phyloP scores from a whole-genome alignment of 2,329 filamentous ascomycete genomes.

The Penicillium sp. region DNA sequence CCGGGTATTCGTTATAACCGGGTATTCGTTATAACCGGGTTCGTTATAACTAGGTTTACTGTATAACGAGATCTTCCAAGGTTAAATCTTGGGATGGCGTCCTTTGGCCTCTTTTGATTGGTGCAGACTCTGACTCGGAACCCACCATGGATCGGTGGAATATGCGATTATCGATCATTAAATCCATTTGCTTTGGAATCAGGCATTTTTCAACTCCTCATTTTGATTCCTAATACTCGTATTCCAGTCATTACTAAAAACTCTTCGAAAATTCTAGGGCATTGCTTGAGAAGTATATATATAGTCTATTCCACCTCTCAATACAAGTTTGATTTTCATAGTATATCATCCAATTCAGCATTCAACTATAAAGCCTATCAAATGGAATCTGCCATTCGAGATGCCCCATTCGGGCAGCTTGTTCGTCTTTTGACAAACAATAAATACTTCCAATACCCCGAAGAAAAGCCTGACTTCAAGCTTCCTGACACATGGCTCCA shows the following conservation, averaged over 20 bases:
- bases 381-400: constrained; percentile 35
- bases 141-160: no score
- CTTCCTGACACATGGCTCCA: constrained; percentile 26
- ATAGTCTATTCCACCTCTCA: background rate
- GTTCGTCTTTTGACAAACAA: constrained; percentile 45
- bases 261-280: no score
- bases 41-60: no score
- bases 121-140: background rate
- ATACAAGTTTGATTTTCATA: background rate
- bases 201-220: no score
- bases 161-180: background rate
- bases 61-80: background rate
- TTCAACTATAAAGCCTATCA: background rate
- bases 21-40: no score
- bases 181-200: background rate
- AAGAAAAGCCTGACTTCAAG: constrained; percentile 38
- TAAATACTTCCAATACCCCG: constrained; percentile 46
- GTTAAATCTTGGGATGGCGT: background rate
- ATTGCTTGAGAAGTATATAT: background rate
- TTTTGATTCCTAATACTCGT: background rate
- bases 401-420: constrained; percentile 48
- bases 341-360: background rate
- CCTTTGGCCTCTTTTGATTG: background rate
- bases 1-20: no score
- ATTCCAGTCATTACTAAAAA: background rate